Evolutionary conservation across 179 eudicot species (phyloP).

Genomic region (Vitellaria paradoxa): DNA sequence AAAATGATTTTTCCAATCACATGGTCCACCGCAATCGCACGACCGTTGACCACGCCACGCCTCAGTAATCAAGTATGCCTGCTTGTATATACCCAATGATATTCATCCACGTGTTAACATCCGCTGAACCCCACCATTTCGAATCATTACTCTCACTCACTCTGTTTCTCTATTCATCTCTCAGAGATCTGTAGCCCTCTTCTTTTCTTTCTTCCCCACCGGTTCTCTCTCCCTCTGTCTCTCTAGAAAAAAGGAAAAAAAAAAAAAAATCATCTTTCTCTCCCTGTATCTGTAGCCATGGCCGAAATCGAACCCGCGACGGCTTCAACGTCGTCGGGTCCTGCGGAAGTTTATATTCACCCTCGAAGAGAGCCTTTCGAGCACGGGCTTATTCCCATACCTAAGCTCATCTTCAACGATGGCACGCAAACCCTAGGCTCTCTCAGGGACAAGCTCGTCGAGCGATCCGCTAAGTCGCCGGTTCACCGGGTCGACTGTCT

Average conservation of each 20-base stretch:
- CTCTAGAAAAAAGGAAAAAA: not conserved
- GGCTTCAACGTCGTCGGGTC: constrained; percentile 20
- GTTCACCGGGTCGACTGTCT: constrained; percentile 31
- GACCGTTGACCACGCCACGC: no score
- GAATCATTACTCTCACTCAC: no score
- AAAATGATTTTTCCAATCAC: no score
- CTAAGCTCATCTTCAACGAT: constrained; percentile 83
- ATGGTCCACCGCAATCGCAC: no score
- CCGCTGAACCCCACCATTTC: no score
- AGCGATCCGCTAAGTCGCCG: constrained; percentile 24
- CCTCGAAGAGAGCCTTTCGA: constrained; percentile 69
- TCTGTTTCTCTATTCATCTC: no score
- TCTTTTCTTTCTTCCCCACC: not conserved
- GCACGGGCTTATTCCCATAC: constrained; percentile 76
- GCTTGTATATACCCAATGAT: no score
- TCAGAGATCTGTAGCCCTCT: not conserved
- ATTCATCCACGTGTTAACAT: no score
- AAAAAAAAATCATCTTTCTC: not conserved
- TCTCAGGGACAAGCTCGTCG: constrained; percentile 51
- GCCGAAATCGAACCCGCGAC: constrained; percentile 26
- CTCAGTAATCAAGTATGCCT: no score
- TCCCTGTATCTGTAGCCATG: constrained; percentile 18
- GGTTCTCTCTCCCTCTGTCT: not conserved
- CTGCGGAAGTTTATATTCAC: constrained; percentile 29
- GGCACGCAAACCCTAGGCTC: constrained; percentile 47